Evolutionary conservation across 1,139 yeast species (phyloP).

Genomic region (Meyerozyma sp.): DNA sequence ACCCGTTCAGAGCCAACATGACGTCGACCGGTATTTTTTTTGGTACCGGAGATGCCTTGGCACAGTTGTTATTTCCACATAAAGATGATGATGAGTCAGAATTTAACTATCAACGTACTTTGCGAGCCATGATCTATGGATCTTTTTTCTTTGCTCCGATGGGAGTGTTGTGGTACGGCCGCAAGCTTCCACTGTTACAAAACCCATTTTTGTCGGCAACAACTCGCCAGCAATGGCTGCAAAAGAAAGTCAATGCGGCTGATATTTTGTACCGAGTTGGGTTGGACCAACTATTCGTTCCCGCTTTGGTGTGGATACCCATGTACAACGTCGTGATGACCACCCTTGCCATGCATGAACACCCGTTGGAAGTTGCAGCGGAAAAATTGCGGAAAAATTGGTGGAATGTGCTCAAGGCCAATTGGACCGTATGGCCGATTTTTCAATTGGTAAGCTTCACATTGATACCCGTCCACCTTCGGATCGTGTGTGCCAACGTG

Average conservation of each 20-base stretch:
- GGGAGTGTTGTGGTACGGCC: constrained; percentile 65
- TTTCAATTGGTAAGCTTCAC: constrained; percentile 36
- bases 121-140: constrained; percentile 70
- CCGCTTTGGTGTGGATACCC: constrained; percentile 40
- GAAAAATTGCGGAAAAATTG: constrained; percentile 35
- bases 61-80: constrained; percentile 55
- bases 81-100: constrained; percentile 11
- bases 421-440: constrained; percentile 43
- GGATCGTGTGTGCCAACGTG: constrained; percentile 34
- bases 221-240: constrained; percentile 9
- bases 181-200: constrained; percentile 44
- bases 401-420: constrained; percentile 39
- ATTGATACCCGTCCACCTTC: constrained; percentile 36
- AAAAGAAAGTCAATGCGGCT: constrained; percentile 12
- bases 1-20: constrained; percentile 54
- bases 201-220: constrained; percentile 30
- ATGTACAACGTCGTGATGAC: constrained; percentile 40
- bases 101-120: constrained; percentile 46
- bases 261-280: constrained; percentile 34
- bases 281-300: constrained; percentile 32
- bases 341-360: constrained; percentile 30
- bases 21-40: constrained; percentile 56
- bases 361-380: constrained; percentile 28
- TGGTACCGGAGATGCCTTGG: constrained; percentile 70
- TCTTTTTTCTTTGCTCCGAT: constrained; percentile 72